phyloP scores from a whole-genome alignment of 495 filamentous ascomycete species.

The Aspergillus conjunctus region DNA sequence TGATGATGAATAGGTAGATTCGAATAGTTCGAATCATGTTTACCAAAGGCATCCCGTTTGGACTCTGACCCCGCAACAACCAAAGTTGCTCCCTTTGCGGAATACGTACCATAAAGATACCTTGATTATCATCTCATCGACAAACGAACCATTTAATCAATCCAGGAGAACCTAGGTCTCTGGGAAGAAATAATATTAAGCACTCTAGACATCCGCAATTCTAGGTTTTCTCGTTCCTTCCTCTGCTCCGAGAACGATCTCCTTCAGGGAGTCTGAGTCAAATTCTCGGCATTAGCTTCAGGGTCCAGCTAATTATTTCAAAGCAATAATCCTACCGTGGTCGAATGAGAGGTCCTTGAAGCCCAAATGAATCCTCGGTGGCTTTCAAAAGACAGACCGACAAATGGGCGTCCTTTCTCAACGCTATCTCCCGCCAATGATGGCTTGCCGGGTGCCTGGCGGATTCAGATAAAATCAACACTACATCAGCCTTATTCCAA shows the following conservation, averaged over 20 bases:
- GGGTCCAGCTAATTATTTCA: background rate
- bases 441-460: background rate
- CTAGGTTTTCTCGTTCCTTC: no score
- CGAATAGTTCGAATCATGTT: no score
- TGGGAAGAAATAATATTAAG: no score
- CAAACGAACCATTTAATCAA: background rate
- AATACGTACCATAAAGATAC: background rate
- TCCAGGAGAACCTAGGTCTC: background rate
- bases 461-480: slow-evolving; percentile 2
- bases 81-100: background rate
- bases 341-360: background rate
- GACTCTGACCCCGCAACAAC: background rate
- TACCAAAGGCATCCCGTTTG: background rate
- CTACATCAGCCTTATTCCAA: slow-evolving; percentile 6
- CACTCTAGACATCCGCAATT: no score
- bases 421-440: slow-evolving; percentile 21
- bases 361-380: background rate
- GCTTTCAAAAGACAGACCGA: background rate
- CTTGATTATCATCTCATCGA: background rate
- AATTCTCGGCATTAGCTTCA: background rate
- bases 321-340: background rate
- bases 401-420: background rate
- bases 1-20: no score
- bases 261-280: background rate
- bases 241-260: background rate